A percentile compares a stretch with the other conserved stretches of the same genome.
Conservation (phyloP, 345 rosid genomes). For the Bruguiera parviflora region DNA sequence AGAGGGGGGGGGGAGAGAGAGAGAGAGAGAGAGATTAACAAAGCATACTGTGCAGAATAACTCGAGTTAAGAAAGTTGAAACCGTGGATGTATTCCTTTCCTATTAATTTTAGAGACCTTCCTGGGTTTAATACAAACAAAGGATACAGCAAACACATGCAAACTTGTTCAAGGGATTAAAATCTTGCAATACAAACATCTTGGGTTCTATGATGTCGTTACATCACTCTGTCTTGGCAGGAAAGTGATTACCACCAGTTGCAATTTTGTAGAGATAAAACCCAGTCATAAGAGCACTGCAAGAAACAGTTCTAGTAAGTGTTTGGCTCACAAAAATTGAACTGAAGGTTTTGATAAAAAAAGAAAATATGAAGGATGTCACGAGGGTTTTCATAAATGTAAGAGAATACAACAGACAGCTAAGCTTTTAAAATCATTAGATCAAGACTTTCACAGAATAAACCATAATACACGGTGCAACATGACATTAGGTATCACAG, state of each 20-base stretch:
- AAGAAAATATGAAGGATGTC: background rate
- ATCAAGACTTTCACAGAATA: background rate
- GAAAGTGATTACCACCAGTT: constrained; percentile 77
- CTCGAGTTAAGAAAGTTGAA: background rate
- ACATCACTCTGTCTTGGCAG: constrained; percentile 63
- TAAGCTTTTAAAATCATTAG: background rate
- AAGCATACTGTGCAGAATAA: background rate
- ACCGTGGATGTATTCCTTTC: background rate
- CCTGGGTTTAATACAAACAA: background rate
- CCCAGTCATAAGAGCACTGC: constrained; percentile 87
- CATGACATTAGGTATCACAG: background rate
- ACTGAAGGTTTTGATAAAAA: background rate
- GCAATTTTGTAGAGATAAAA: constrained; percentile 82
- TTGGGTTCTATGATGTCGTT: constrained; percentile 1
- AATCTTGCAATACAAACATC: constrained; percentile 1
- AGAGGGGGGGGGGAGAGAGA: background rate
- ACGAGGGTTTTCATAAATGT: background rate
- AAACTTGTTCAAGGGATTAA: constrained; percentile 2
- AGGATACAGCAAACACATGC: background rate
- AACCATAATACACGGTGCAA: background rate
- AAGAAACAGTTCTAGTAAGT: constrained; percentile 20
- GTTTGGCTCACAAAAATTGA: constrained; percentile 7
- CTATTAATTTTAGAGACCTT: background rate
- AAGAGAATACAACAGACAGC: no score
- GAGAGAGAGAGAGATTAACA: no score